Evolutionary conservation across 192 early-diverging fungal genomes (phyloP), one percentile per base, ranked within the genome.

Genomic region (Spinellus fusiger): DNA sequence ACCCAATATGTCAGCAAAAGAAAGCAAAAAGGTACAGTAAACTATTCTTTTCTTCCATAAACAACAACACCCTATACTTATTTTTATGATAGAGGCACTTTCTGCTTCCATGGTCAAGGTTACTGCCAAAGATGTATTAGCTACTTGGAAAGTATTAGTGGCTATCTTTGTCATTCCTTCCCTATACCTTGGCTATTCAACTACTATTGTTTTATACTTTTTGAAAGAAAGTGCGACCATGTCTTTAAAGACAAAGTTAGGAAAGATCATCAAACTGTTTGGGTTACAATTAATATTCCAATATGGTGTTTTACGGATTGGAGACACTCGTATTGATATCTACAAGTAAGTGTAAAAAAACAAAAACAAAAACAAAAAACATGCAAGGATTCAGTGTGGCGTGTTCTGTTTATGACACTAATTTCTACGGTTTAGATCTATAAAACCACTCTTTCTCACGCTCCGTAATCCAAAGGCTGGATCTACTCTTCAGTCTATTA

Each of bases 111-210:
- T 83, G 26, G 93, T 99, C 38, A 99, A 99, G 69, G 86, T 99
- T 64, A 82, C 84, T 48, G 97, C 90, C 9, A 81, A 85, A 50
- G 97, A 99, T 61, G 97, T 99, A 5, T 75, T 99, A 18, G 93
- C 91, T 0, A 96, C 94, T 2, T 98, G 95, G 97, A 98, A 98
- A 68, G 76, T 93, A 15, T 71, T 94, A 22, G 87, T 93, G 25
- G 85, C 87, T 18, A 69, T 84, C 23, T 84, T 84, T 5, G 78
- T 89, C 23, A 80, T 84, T 22, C 93, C 93, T 4, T 55, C 80
- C 16, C 77, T 90, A 16, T 93, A 93, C 65, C 80, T 80, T 12
- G 56, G 76, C 1, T 93, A 92, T 69, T 73, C 86, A 8, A 52
- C 86, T 26, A 53, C 93, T 28, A 80, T 85, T 28, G 73, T 91